These are phyloP conservation scores for Xylaria sp. DNA, from an alignment of 2,329 filamentous ascomycete species.

Conservation along the genomic window DNA sequence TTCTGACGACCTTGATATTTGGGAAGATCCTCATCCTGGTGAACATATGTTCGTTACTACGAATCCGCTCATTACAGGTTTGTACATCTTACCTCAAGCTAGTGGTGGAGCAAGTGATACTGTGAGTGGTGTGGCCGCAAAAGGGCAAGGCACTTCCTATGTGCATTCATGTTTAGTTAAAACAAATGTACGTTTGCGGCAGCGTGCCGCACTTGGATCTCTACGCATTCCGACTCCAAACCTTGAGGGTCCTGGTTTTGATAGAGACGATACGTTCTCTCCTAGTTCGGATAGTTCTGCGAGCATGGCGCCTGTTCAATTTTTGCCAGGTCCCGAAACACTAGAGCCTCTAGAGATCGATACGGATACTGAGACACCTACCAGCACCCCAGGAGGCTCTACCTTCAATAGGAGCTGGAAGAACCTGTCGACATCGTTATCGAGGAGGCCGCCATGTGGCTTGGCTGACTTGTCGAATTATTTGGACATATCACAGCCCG, in stretches of 20 bases:
- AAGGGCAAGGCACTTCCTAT: constrained; percentile 43
- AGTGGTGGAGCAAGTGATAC: constrained; percentile 38
- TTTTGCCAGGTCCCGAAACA: constrained; percentile 30
- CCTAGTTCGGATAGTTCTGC: constrained; percentile 22
- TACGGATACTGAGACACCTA: constrained; percentile 35
- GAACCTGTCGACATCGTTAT: not conserved
- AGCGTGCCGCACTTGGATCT: constrained; percentile 38
- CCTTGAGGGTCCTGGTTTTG: constrained; percentile 33
- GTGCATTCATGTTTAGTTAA: constrained; percentile 33
- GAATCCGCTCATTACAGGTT: constrained; percentile 34
- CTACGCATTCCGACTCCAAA: constrained; percentile 42
- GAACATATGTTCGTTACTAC: constrained; percentile 45
- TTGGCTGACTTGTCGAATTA: constrained; percentile 49
- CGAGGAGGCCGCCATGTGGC: constrained; percentile 40
- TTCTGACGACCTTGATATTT: constrained; percentile 36
- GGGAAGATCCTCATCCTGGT: constrained; percentile 56
- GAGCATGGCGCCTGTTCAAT: constrained; percentile 26
- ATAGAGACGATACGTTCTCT: constrained; percentile 31
- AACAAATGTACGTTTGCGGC: constrained; percentile 34
- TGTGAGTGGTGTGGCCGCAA: constrained; percentile 57
- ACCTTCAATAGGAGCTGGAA: constrained; percentile 23
- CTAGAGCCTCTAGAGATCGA: constrained; percentile 34
- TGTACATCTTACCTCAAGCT: constrained; percentile 29
- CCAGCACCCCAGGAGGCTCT: constrained; percentile 28
- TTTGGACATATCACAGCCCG: constrained; percentile 42